Base-by-base conservation (phyloP, 2,329 filamentous ascomycete species). In the Hansfordia pulvinata region DNA sequence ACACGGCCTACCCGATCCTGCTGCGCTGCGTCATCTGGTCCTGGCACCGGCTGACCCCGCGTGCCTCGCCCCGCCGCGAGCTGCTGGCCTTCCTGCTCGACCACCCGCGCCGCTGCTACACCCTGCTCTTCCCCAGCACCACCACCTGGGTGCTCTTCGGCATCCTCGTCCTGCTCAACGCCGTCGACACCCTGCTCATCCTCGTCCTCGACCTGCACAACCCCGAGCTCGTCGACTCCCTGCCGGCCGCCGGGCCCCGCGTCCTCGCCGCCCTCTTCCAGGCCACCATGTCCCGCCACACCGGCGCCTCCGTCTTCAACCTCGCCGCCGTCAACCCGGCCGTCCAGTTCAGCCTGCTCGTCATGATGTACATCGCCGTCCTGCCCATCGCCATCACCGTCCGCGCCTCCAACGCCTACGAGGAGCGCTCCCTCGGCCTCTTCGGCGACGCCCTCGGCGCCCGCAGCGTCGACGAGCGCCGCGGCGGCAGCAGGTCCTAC, bases 331-430 rank as follows among this genome's bases (percentile, higher is more conserved):
- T 72, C 3, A 65, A 61, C 19, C 64, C 69, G 5, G 60, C 56
- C 3, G 57, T 72, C 0, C 69, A 71, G 31, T 58, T 74, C 19
- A 59, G 69, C 18, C 64, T 72, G 30, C 52, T 75, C 0, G 57
- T 70, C 23, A 75, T 76, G 70, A 76, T 76, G 70, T 76, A 74
- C 44, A 72, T 76, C 24, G 62, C 63, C 5, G 61, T 67, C 4
- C 72, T 69, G 31, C 70, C 71, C 0, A 64, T 74, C 17, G 68
- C 67, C 10, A 70, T 76, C 27, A 68, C 58, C 11, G 70, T 76
- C 47, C 62, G 70, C 22, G 62, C 66, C 28, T 64, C 60, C 17
- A 74, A 70, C 34, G 64, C 69, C 4, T 75, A 75, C 42, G 69
- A 76, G 46, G 70, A 75, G 41, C 58, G 62, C 23, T 67, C 64